Evolutionary conservation across 1,284 basidiomycete species (phyloP), one percentile per base, ranked within the genome.

Genomic region (Pseudozyma pruni): DNA sequence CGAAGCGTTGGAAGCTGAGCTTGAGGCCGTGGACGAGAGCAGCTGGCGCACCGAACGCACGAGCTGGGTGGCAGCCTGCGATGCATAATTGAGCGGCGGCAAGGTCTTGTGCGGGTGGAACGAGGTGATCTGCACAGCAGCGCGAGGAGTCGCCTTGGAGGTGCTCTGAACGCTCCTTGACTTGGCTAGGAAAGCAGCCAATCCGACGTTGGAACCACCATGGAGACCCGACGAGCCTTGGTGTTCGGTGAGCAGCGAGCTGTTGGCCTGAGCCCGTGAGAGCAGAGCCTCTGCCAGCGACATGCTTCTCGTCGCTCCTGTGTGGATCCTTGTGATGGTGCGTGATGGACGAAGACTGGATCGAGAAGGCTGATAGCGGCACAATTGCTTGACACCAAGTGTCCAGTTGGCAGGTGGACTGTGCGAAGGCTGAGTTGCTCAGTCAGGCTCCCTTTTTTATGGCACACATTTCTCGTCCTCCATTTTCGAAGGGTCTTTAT

Each of bases 171-270:
- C 22, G n/a, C 19, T 37, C 8, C 43, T 37, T 11, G 42, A 35
- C 17, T 62, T 66, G 38, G 51, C 62, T 19, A 72, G 47, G 23
- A 72, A 72, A 31, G 69, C 58, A 11, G 62, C 44, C 11, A 72
- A 52, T n/a, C 69, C 69, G 11, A 60, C 56, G 1, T 14, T 42
- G n/a, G 43, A 39, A n/a, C 35, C 37, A 14, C 23, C 48, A 10
- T 38, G 46, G 5, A 34, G n/a, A 8, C 27, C 11, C 2, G 46
- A 40, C 19, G 29, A 6, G 17, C 8, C 32, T 19, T 19, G 25
- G 29, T 51, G 6, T 29, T 29, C 46, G 33, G 39, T 20, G 2
- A 49, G 19, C 31, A 38, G 44, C 8, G 49, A 52, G 22, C 29
- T 57, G 17, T 50, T 47, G 29, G 53, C 42, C 17, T 60, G 59